These are phyloP conservation scores for Beta lomatogona DNA, from an alignment of 179 eudicot genomes.

Conservation along the genomic window DNA sequence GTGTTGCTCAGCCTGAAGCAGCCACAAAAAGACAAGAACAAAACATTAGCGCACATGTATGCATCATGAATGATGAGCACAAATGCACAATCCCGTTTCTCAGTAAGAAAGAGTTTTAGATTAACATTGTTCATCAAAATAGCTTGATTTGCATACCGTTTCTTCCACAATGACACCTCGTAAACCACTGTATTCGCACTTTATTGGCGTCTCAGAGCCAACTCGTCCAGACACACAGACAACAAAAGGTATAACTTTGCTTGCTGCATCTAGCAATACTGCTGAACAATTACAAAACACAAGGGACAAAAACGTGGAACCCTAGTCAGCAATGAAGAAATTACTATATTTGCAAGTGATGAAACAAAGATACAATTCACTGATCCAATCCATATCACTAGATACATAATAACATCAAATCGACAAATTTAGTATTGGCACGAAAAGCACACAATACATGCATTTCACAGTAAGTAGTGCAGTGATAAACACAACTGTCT, in stretches of 20 bases:
- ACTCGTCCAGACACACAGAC: conserved; percentile 91
- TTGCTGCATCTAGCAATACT: conserved; percentile 71
- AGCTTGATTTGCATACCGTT: conserved; percentile 48
- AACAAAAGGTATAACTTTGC: conserved; percentile 76
- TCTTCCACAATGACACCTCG: conserved; percentile 94
- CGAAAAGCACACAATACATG: no score
- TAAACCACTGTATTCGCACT: conserved; percentile 82
- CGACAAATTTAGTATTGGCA: neutral
- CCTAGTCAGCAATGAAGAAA: conserved; percentile 1
- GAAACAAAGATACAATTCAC: neutral
- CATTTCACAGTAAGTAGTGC: neutral
- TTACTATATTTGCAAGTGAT: neutral
- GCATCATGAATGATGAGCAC: neutral
- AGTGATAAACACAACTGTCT: neutral
- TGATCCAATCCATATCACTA: neutral
- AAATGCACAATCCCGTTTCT: neutral
- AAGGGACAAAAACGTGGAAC: neutral
- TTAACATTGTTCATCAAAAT: neutral
- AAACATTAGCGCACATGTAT: neutral
- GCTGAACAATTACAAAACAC: conserved; percentile 48
- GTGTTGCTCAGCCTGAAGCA: conserved; percentile 88
- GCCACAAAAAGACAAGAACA: neutral
- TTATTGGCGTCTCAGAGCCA: conserved; percentile 82
- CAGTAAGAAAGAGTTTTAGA: neutral
- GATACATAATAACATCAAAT: no score